Conservation (phyloP, 768 basidiomycete species). For the Lanmaoa pseudosensibilis region DNA sequence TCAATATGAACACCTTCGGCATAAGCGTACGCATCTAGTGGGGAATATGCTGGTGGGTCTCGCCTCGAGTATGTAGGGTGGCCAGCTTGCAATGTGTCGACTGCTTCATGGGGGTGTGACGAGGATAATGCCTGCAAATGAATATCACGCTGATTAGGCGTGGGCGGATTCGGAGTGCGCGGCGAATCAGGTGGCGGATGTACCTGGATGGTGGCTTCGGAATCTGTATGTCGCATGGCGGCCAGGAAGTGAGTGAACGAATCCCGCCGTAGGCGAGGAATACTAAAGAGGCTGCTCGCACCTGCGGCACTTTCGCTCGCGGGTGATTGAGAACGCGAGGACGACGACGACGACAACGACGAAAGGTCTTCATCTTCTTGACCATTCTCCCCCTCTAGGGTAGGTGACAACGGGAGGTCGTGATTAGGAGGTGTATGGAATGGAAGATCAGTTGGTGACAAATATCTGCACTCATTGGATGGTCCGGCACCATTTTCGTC, state of each 20-base stretch:
- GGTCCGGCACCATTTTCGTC: slow-evolving; percentile 51
- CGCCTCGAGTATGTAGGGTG: slow-evolving; percentile 46
- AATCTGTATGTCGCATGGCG: slow-evolving; percentile 58
- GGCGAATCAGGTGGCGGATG: slow-evolving; percentile 83
- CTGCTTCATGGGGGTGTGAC: slow-evolving; percentile 13
- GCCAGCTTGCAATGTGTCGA: slow-evolving; percentile 30
- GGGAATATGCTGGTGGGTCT: slow-evolving; percentile 85
- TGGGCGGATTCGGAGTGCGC: slow-evolving; percentile 75
- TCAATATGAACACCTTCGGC: slow-evolving; percentile 91
- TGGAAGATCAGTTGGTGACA: slow-evolving; percentile 64
- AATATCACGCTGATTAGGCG: slow-evolving; percentile 82
- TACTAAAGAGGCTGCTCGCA: slow-evolving; percentile 81
- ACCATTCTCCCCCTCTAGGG: slow-evolving; percentile 21
- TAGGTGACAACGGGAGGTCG: slow-evolving; percentile 46
- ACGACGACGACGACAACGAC: slow-evolving; percentile 27
- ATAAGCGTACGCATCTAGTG: slow-evolving; percentile 82
- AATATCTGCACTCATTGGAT: slow-evolving; percentile 50
- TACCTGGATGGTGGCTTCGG: slow-evolving; percentile 67
- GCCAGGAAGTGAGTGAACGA: slow-evolving; percentile 68
- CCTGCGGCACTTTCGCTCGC: slow-evolving; percentile 57
- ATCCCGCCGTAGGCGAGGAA: slow-evolving; percentile 62
- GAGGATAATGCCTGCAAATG: slow-evolving; percentile 62
- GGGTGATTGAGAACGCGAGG: slow-evolving; percentile 61
- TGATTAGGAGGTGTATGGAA: slow-evolving; percentile 55
- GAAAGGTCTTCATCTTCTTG: slow-evolving; percentile 30